Evolutionary conservation across 2,329 filamentous ascomycete species (phyloP).

Genomic region (Penicillium verrucosum): DNA sequence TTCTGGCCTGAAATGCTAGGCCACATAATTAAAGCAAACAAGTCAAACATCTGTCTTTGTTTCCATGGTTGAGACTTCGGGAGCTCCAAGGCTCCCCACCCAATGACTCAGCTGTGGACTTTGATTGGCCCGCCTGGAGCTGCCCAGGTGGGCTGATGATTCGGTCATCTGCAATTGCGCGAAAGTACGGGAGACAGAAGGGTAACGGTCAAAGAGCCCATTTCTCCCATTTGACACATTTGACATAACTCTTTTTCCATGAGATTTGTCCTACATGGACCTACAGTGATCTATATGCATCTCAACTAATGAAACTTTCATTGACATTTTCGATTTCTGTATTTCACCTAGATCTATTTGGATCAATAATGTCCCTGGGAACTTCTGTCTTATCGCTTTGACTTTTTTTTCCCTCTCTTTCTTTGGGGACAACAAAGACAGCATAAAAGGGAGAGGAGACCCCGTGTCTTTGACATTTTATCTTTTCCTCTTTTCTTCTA

Average conservation of each 20-base stretch:
- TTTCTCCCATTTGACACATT: not conserved
- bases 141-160: constrained; percentile 6
- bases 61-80: constrained; percentile 9
- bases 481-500: not conserved
- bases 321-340: not conserved
- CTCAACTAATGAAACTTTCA: constrained; percentile 18
- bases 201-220: constrained; percentile 9
- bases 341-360: constrained; percentile 6
- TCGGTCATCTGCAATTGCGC: constrained; percentile 19
- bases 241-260: constrained; percentile 7
- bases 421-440: constrained; percentile 3
- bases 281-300: constrained; percentile 11
- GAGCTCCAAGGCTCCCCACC: constrained; percentile 11
- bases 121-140: constrained; percentile 16
- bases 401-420: constrained; percentile 1
- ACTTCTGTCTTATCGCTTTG: not conserved
- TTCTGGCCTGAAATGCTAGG: constrained; percentile 8
- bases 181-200: not conserved
- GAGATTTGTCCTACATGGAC: constrained; percentile 12
- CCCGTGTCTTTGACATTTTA: not conserved
- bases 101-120: constrained; percentile 10
- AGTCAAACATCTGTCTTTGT: not conserved
- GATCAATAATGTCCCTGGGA: constrained; percentile 14
- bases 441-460: not conserved
- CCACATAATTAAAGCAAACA: not conserved